Percentiles rank a stretch among this genome's conserved stretches.
phyloP scores from a whole-genome alignment of 2,329 filamentous ascomycete species.

The Akanthomyces uredinophilus region DNA sequence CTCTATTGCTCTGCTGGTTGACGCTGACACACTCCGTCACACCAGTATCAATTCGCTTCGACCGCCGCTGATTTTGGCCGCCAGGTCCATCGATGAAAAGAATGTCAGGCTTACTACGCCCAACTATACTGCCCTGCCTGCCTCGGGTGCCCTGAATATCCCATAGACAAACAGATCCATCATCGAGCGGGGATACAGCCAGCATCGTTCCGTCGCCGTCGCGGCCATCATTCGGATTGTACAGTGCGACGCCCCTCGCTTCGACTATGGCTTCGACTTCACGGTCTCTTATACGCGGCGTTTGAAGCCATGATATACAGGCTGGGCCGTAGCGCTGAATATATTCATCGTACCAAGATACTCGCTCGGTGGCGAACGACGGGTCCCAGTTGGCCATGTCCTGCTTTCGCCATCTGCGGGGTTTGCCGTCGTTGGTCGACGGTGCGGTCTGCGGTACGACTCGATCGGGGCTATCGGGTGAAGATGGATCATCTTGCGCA shows the following conservation, averaged over 20 bases:
- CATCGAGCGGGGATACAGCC: constrained; percentile 73
- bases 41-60: constrained; percentile 64
- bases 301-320: constrained; percentile 71
- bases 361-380: constrained; percentile 61
- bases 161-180: constrained; percentile 86
- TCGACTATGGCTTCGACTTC: constrained; percentile 50
- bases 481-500: background rate
- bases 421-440: constrained; percentile 24
- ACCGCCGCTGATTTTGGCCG: constrained; percentile 40
- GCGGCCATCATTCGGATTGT: constrained; percentile 48
- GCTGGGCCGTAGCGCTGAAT: constrained; percentile 74
- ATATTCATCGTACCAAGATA: constrained; percentile 87
- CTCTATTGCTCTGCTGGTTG: constrained; percentile 60
- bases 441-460: constrained; percentile 32
- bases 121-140: constrained; percentile 57
- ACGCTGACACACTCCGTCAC: constrained; percentile 81
- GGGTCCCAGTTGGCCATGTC: constrained; percentile 81
- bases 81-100: constrained; percentile 53
- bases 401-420: constrained; percentile 31
- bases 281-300: constrained; percentile 43
- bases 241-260: constrained; percentile 67
- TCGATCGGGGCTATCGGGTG: constrained; percentile 18
- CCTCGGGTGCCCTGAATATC: constrained; percentile 57
- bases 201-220: constrained; percentile 40
- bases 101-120: constrained; percentile 60